Percentiles rank a stretch among this genome's conserved stretches.
phyloP scores from a whole-genome alignment of 2,329 filamentous ascomycete genomes.

The Colletotrichum navitas region DNA sequence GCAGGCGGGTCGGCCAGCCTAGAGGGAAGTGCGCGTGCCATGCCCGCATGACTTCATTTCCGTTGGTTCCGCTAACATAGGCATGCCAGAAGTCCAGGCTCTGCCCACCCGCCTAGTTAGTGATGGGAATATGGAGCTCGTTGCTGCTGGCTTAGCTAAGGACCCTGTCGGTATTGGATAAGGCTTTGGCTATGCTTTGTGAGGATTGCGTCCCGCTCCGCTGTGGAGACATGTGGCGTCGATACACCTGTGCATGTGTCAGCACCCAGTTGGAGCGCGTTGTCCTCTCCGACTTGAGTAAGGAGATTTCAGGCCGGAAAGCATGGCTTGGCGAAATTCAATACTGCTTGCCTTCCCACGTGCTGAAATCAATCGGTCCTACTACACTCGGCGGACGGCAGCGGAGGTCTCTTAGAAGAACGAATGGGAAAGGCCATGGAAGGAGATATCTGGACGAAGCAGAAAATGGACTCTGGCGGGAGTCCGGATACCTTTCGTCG shows the following conservation, averaged over 20 bases:
- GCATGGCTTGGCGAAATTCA: too few species aligned
- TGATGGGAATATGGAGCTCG: background rate
- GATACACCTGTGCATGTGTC: constrained; percentile 25
- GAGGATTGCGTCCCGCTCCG: constrained; percentile 36
- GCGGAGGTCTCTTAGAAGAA: background rate
- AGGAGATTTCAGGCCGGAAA: background rate
- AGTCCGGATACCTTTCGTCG: background rate
- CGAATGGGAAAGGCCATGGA: background rate
- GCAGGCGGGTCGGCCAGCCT: too few species aligned
- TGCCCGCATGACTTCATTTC: background rate
- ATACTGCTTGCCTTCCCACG: background rate
- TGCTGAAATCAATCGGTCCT: background rate
- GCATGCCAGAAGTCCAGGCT: background rate
- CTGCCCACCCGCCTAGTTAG: constrained; percentile 1
- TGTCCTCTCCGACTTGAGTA: background rate
- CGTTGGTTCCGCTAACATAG: background rate
- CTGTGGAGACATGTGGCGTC: constrained; percentile 6
- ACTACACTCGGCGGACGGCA: background rate
- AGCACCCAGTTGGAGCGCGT: constrained; percentile 11
- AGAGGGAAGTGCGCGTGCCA: background rate
- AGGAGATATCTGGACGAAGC: too few species aligned
- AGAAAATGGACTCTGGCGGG: too few species aligned
- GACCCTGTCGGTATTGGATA: constrained; percentile 27
- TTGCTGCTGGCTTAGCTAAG: constrained; percentile 35
- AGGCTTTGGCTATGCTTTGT: constrained; percentile 17